A percentile compares a stretch with the other conserved stretches of the same genome.
Evolutionary conservation across 2,329 filamentous ascomycete species (phyloP).

Genomic region (Akanthomyces dipterigenus): DNA sequence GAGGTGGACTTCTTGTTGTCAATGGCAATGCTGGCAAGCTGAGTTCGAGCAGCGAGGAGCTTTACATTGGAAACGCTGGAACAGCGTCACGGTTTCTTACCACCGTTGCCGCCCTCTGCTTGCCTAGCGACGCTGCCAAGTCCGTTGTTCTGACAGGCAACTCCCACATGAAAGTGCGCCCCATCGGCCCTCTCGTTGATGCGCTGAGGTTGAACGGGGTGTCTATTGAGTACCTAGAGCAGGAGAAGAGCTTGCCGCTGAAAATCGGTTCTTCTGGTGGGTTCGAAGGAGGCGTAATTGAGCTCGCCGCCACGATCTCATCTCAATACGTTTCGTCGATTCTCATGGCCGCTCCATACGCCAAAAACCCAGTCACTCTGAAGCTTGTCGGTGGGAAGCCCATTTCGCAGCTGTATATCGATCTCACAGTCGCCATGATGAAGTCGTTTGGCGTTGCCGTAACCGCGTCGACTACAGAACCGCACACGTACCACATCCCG

Average conservation of each 20-base stretch:
- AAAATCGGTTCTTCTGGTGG: slow-evolving; percentile 76
- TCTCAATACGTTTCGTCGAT: slow-evolving; percentile 99
- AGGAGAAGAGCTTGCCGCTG: slow-evolving; percentile 75
- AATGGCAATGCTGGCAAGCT: slow-evolving; percentile 85
- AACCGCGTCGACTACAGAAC: slow-evolving; percentile 65
- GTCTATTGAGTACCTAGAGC: slow-evolving; percentile 78
- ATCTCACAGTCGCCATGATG: slow-evolving; percentile 99
- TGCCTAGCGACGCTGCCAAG: slow-evolving; percentile 49
- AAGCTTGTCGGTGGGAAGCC: slow-evolving; percentile 92
- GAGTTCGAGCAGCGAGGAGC: slow-evolving; percentile 63
- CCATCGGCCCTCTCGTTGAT: slow-evolving; percentile 88
- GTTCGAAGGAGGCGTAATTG: slow-evolving; percentile 79
- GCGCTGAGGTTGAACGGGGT: slow-evolving; percentile 82
- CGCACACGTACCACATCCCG: slow-evolving; percentile 91
- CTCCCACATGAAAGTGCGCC: slow-evolving; percentile 89
- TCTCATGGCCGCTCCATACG: slow-evolving; percentile 94
- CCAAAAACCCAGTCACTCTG: slow-evolving; percentile 86
- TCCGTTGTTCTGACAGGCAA: slow-evolving; percentile 87
- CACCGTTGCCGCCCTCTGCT: slow-evolving; percentile 79
- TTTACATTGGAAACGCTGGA: slow-evolving; percentile 94
- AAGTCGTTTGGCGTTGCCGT: slow-evolving; percentile 80
- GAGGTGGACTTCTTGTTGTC: slow-evolving; percentile 84
- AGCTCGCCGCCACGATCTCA: slow-evolving; percentile 89
- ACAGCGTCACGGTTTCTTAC: slow-evolving; percentile 94
- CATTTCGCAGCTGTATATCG: slow-evolving; percentile 94